Evolutionary conservation across 768 basidiomycete genomes (phyloP).

Genomic region (Lentinula guzmanii): DNA sequence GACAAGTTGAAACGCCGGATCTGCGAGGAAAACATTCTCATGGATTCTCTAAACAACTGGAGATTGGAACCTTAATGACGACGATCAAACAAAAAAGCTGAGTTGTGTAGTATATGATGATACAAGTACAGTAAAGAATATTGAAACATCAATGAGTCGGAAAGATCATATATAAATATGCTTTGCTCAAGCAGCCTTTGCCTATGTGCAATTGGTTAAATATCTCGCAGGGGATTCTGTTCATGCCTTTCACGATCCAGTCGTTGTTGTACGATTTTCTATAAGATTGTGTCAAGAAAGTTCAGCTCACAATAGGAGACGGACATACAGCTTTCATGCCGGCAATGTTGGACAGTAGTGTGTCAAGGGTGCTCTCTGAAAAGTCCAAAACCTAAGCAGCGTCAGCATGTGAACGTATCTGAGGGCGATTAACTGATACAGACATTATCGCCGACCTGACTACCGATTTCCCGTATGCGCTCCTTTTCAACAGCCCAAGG

Average conservation of each 20-base stretch:
- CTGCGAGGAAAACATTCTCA: too few relatives aligned
- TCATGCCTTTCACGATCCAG: not conserved
- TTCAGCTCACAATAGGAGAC: not conserved
- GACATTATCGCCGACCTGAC: not conserved
- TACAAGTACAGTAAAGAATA: too few relatives aligned
- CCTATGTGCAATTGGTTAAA: not conserved
- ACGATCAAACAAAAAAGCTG: too few relatives aligned
- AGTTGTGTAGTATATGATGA: too few relatives aligned
- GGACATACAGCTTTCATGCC: not conserved
- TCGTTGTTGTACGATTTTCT: slow-evolving; percentile 2
- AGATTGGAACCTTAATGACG: too few relatives aligned
- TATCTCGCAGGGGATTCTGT: not conserved
- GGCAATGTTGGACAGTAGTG: not conserved
- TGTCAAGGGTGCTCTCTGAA: slow-evolving; percentile 1
- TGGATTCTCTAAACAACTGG: too few relatives aligned
- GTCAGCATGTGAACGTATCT: not conserved
- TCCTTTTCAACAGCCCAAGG: slow-evolving; percentile 1
- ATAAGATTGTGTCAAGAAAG: not conserved
- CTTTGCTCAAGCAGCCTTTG: too few relatives aligned
- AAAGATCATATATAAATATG: too few relatives aligned
- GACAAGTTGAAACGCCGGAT: too few relatives aligned
- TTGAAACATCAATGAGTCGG: too few relatives aligned
- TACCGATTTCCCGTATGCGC: not conserved
- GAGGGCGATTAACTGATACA: not conserved
- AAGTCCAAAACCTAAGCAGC: not conserved